Evolutionary conservation across 2,329 filamentous ascomycete species (phyloP), one percentile per base, ranked within the genome.

Genomic region (Trichoderma sp.): DNA sequence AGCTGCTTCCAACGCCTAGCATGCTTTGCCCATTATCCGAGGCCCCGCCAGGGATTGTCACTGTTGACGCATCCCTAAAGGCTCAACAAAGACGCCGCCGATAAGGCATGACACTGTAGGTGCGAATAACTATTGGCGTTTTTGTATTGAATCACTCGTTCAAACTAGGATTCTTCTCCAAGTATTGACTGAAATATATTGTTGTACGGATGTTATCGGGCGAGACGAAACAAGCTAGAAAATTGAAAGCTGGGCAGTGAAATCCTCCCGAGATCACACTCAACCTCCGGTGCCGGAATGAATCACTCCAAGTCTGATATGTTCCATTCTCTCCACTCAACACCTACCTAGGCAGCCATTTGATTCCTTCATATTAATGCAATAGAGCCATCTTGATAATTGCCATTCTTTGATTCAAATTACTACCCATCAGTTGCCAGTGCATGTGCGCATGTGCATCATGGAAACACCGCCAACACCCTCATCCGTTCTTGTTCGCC

Each of bases 401-500:
- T 24, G n/a, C 8, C 46, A 24, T 49, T 24, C 46, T 4, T 18
- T n/a, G 16, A 46, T 21, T 5, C 43, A 21, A 10, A 21, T 4
- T 46, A 46, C 43, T 3, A 11, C 18, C 3, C 18, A 39, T 18
- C 16, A 46, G 43, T 11, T 21, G n/a, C 43, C 18, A 8, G n/a
- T 16, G 14, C 51, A 39, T 39, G 13, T 39, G 14, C 5, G 16
- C 16, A 18, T 39, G 32, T 34, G 32, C 32, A 14, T 21, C 14
- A 11, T 59, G 46, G 46, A 21, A 18, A 30, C 49, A 18, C 49
- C 8, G 14, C 49, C 65, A 37, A 6, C 55, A 49, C 13, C 60
- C 8, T 46, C 58, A 6, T 18, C 28, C 7, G 59, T 74, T 24
- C 24, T 59, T 26, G 71, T 77, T 39, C 75, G 75, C 3, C 73